Evolutionary conservation across 1,284 basidiomycete species (phyloP).

Genomic region (Pholiota adiposa): DNA sequence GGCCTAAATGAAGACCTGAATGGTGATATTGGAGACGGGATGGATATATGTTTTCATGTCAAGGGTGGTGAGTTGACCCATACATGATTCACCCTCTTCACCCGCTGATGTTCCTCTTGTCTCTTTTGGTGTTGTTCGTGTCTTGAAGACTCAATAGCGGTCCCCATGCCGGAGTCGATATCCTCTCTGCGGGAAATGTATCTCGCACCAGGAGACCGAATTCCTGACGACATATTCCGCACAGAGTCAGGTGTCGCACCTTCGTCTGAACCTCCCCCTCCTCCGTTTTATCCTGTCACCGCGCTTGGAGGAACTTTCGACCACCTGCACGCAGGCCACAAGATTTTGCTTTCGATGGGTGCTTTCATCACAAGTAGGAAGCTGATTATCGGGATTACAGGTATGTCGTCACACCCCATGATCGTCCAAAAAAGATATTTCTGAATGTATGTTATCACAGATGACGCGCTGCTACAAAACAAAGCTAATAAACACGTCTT

Average conservation of each 20-base stretch:
- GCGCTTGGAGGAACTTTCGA: conserved; percentile 86
- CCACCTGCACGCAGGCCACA: conserved; percentile 97
- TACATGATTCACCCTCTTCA: not conserved
- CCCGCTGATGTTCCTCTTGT: not conserved
- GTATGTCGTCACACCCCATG: conserved; percentile 41
- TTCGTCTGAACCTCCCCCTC: conserved; percentile 16
- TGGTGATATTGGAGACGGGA: conserved; percentile 37
- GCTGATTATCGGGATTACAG: conserved; percentile 90
- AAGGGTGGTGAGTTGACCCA: conserved; percentile 45
- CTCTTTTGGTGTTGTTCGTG: not conserved
- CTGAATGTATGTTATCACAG: conserved; percentile 36
- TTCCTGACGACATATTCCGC: conserved; percentile 19
- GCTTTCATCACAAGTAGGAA: conserved; percentile 81
- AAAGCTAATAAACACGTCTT: conserved; percentile 79
- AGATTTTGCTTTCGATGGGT: conserved; percentile 93
- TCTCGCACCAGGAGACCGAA: conserved; percentile 32
- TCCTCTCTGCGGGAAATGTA: conserved; percentile 37
- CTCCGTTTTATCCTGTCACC: conserved; percentile 55
- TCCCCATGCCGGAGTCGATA: conserved; percentile 43
- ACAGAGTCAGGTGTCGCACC: conserved; percentile 17
- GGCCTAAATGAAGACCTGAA: conserved; percentile 47
- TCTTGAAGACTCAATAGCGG: conserved; percentile 39
- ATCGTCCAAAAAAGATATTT: not conserved
- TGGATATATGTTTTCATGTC: conserved; percentile 55
- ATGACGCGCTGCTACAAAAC: conserved; percentile 73